A percentile compares a stretch with the other conserved stretches of the same genome.
These are phyloP conservation scores for Pyrenophora teres DNA, from an alignment of 2,329 filamentous ascomycete genomes.

Conservation along the genomic window DNA sequence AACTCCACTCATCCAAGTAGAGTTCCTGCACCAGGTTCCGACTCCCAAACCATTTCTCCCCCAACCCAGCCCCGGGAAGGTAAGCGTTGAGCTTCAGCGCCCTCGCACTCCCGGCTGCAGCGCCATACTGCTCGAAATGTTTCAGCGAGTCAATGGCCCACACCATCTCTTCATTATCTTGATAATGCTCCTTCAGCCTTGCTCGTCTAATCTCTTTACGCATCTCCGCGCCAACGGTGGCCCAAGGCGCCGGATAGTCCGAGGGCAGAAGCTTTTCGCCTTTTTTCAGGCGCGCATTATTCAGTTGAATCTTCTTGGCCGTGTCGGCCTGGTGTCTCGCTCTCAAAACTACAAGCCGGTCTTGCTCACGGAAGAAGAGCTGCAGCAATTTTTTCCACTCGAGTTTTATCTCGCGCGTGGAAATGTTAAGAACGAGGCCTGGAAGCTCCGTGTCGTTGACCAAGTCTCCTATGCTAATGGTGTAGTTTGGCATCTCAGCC, in stretches of 20 bases:
- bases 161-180: constrained; percentile 31
- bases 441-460: constrained; percentile 43
- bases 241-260: constrained; percentile 21
- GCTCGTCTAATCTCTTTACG: constrained; percentile 31
- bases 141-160: constrained; percentile 38
- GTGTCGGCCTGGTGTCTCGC: constrained; percentile 13
- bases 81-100: constrained; percentile 27
- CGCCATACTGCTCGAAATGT: constrained; percentile 29
- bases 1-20: constrained; percentile 42
- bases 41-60: constrained; percentile 39
- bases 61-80: constrained; percentile 36
- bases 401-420: constrained; percentile 28
- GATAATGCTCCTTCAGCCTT: constrained; percentile 31
- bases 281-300: constrained; percentile 17
- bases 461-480: constrained; percentile 32
- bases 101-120: constrained; percentile 9
- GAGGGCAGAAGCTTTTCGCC: constrained; percentile 17
- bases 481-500: constrained; percentile 41
- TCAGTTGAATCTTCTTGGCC: constrained; percentile 11
- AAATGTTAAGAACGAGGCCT: constrained; percentile 24
- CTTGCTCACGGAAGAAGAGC: constrained; percentile 41
- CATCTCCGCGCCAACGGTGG: constrained; percentile 20
- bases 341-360: constrained; percentile 15
- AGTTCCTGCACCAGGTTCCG: constrained; percentile 36
- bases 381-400: constrained; percentile 37